Evolutionary conservation across 495 filamentous ascomycete genomes (phyloP).

Genomic region (Penicillium diatomitis): DNA sequence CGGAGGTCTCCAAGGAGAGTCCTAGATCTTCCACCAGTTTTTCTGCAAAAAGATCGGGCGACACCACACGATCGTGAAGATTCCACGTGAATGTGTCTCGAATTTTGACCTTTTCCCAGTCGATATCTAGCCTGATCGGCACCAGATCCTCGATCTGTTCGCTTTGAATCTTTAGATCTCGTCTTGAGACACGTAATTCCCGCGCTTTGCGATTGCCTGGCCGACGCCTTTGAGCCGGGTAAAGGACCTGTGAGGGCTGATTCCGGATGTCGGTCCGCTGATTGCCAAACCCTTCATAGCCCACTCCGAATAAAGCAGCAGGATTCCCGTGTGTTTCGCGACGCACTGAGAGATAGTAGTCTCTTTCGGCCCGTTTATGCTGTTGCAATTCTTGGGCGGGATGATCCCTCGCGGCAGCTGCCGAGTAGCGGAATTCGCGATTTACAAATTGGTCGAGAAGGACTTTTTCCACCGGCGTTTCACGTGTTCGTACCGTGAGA

Average conservation of each 20-base stretch:
- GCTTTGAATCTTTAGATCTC: conserved; percentile 72
- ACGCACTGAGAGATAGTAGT: conserved; percentile 42
- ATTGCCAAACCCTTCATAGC: conserved; percentile 88
- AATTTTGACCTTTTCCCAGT: conserved; percentile 91
- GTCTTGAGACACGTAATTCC: conserved; percentile 59
- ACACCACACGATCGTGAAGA: conserved; percentile 77
- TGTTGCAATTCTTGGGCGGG: conserved; percentile 39
- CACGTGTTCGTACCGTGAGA: conserved; percentile 26
- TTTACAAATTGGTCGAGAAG: conserved; percentile 68
- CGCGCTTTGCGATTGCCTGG: conserved; percentile 66
- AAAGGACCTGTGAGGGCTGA: conserved; percentile 53
- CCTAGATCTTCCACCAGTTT: conserved; percentile 88
- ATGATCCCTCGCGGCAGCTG: conserved; percentile 35
- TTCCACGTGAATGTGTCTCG: conserved; percentile 99
- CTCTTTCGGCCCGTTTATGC: conserved; percentile 44
- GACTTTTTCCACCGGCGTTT: conserved; percentile 43
- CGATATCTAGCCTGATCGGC: conserved; percentile 84
- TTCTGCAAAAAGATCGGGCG: conserved; percentile 71
- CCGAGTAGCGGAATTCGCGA: conserved; percentile 64
- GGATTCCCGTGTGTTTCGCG: conserved; percentile 46
- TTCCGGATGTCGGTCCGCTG: conserved; percentile 58
- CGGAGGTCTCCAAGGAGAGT: conserved; percentile 55
- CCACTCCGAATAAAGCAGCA: conserved; percentile 60
- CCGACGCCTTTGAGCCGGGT: conserved; percentile 62
- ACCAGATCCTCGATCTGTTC: conserved; percentile 88